These are phyloP conservation scores for Cordia subcordata DNA, from an alignment of 257 asterid species.

Conservation along the genomic window DNA sequence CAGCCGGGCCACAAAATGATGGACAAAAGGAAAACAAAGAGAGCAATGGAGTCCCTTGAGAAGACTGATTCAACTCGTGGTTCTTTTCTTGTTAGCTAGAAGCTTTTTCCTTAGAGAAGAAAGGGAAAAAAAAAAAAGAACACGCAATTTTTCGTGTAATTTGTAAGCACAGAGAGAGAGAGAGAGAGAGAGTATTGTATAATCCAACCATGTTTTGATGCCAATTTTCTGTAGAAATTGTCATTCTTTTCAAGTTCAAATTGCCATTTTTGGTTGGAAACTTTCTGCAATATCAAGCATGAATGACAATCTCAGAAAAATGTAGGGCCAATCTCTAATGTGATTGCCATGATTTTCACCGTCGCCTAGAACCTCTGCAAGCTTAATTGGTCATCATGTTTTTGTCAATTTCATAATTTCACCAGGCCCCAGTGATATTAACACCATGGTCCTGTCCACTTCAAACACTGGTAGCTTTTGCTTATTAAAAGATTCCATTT, in stretches of 20 bases:
- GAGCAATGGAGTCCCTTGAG: conserved; percentile 17
- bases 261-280: not conserved
- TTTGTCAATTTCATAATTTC: too few species aligned
- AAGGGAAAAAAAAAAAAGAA: too few species aligned
- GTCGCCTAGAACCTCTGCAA: too few species aligned
- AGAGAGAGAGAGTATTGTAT: conserved; percentile 15
- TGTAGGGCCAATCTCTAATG: too few species aligned
- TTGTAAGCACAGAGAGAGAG: too few species aligned
- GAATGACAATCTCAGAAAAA: too few species aligned
- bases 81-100: conserved; percentile 15
- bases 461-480: too few species aligned
- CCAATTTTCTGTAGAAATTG: conserved; percentile 9
- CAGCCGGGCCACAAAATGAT: conserved; percentile 6
- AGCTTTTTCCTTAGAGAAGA: conserved; percentile 8
- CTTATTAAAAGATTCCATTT: too few species aligned
- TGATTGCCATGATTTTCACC: too few species aligned
- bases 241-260: conserved; percentile 1
- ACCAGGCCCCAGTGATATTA: too few species aligned
- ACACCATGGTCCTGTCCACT: too few species aligned
- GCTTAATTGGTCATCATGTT: too few species aligned
- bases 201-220: conserved; percentile 8
- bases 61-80: not conserved
- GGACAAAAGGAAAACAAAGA: conserved; percentile 31
- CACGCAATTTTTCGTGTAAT: conserved; percentile 1
- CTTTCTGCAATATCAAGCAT: not conserved